These are phyloP conservation scores for Cyamopsis tetragonoloba DNA, from an alignment of 306 rosid species.

Conservation along the genomic window DNA sequence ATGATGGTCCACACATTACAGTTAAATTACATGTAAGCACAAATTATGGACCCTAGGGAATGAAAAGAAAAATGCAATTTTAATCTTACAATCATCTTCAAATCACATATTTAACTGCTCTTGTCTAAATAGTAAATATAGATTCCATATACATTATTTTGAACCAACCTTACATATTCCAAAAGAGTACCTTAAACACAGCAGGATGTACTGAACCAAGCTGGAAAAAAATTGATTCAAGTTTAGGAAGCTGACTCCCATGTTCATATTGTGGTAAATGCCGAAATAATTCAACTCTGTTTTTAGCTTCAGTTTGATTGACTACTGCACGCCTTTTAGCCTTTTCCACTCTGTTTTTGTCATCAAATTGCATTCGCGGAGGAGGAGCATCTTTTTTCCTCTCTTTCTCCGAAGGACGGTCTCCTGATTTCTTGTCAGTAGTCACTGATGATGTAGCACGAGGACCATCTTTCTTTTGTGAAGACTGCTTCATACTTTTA, in stretches of 20 bases:
- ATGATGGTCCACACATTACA: neutral
- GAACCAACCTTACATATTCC: neutral
- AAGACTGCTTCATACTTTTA: constrained; percentile 52
- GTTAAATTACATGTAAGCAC: neutral
- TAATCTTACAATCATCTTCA: neutral
- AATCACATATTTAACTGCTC: constrained; percentile 1
- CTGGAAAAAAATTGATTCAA: constrained; percentile 68
- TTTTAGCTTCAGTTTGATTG: constrained; percentile 74
- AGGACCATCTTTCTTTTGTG: constrained; percentile 50
- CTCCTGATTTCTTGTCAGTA: constrained; percentile 58
- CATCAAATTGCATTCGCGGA: constrained; percentile 86
- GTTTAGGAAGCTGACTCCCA: constrained; percentile 69
- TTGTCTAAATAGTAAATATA: neutral
- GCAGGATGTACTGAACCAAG: constrained; percentile 76
- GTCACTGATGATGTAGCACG: constrained; percentile 36
- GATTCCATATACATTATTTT: neutral
- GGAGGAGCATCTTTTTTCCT: constrained; percentile 82
- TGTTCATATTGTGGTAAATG: constrained; percentile 89
- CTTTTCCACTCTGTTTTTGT: constrained; percentile 62
- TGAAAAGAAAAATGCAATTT: neutral
- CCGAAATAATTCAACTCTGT: constrained; percentile 77
- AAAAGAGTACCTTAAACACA: constrained; percentile 62
- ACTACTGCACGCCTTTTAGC: constrained; percentile 72
- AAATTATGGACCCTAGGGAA: constrained; percentile 1
- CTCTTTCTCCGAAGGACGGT: constrained; percentile 62